These are phyloP conservation scores for Pichia kluyveri DNA, from an alignment of 805 yeast species.

Conservation along the genomic window DNA sequence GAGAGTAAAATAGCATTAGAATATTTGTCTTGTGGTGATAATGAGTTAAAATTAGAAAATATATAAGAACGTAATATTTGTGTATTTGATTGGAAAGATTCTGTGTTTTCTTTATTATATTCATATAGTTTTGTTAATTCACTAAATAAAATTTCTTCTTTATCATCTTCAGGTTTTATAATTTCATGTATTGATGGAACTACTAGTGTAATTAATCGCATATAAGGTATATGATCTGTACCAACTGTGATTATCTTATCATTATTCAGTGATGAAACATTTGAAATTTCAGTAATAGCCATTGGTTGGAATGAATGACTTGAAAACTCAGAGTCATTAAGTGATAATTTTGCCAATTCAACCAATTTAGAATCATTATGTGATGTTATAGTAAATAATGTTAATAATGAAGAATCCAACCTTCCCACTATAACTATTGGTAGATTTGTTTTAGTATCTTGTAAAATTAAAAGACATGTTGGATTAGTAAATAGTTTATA, in stretches of 20 bases:
- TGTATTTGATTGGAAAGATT: conserved; percentile 16
- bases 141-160: neutral
- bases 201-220: conserved; percentile 52
- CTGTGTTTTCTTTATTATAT: conserved; percentile 9
- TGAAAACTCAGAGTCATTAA: conserved; percentile 68
- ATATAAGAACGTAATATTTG: conserved; percentile 29
- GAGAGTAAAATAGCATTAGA: conserved; percentile 36
- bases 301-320: conserved; percentile 56
- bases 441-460: conserved; percentile 8
- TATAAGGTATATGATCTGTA: conserved; percentile 71
- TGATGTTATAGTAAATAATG: conserved; percentile 28
- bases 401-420: conserved; percentile 48
- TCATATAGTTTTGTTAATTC: conserved; percentile 1
- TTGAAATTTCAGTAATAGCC: conserved; percentile 26
- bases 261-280: neutral
- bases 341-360: conserved; percentile 40
- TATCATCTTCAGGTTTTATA: neutral
- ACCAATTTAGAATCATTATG: conserved; percentile 15
- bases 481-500: conserved; percentile 41
- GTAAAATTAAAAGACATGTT: conserved; percentile 35
- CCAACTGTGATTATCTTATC: conserved; percentile 43
- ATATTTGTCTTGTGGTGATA: conserved; percentile 63
- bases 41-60: conserved; percentile 35
- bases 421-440: conserved; percentile 48
- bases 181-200: conserved; percentile 28